Percentiles rank a stretch among this genome's conserved stretches.
Evolutionary conservation across 2,329 filamentous ascomycete genomes (phyloP).

Genomic region (Colletotrichum phormii): DNA sequence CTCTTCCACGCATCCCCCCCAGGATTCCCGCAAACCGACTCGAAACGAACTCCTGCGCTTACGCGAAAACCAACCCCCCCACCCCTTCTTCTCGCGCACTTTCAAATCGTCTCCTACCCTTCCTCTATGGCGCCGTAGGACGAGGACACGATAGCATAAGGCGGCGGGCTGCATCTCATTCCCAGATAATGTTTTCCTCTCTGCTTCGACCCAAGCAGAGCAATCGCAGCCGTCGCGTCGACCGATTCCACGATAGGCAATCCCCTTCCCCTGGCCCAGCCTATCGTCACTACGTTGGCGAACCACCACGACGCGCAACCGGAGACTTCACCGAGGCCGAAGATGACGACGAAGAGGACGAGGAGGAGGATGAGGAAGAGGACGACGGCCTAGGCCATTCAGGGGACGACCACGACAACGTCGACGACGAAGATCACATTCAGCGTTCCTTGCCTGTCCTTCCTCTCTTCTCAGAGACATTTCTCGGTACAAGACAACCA

Average conservation of each 20-base stretch:
- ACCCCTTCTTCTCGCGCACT: conserved; percentile 4
- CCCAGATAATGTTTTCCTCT: conserved; percentile 39
- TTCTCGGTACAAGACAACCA: conserved; percentile 70
- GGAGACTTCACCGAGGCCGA: conserved; percentile 75
- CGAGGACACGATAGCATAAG: conserved; percentile 27
- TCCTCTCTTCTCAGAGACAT: conserved; percentile 83
- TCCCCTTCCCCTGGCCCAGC: conserved; percentile 38
- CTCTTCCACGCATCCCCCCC: not conserved
- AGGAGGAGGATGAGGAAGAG: conserved; percentile 55
- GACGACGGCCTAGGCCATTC: conserved; percentile 42
- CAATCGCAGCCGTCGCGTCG: conserved; percentile 34
- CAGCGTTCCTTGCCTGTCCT: conserved; percentile 58
- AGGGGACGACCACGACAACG: conserved; percentile 47
- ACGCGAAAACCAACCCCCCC: not conserved
- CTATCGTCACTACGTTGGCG: conserved; percentile 46
- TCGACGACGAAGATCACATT: conserved; percentile 50
- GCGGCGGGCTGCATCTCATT: conserved; percentile 33
- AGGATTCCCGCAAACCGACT: not conserved
- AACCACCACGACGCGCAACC: conserved; percentile 62
- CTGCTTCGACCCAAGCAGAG: conserved; percentile 37
- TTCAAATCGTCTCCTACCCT: not conserved
- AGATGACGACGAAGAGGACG: conserved; percentile 65
- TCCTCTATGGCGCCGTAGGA: conserved; percentile 34
- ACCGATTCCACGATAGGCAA: conserved; percentile 24
- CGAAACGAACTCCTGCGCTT: not conserved